Conservation (phyloP, 2,329 filamentous ascomycete genomes). For the Penicillium sp. region DNA sequence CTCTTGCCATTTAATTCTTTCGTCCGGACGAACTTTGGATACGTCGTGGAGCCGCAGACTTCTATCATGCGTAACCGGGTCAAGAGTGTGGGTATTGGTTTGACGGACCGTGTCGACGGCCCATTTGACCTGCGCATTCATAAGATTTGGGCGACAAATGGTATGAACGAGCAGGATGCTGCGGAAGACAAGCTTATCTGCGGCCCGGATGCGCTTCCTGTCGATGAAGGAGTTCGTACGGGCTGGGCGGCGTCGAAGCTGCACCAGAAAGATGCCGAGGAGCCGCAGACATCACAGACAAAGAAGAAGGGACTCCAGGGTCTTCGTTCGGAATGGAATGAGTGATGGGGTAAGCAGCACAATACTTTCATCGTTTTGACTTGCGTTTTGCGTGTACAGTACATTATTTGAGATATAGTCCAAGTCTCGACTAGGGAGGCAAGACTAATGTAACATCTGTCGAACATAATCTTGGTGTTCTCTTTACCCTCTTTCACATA, state of each 20-base stretch:
- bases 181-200: slow-evolving; percentile 48
- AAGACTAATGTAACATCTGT: background rate
- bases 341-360: slow-evolving; percentile 14
- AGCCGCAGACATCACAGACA: slow-evolving; percentile 17
- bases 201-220: slow-evolving; percentile 41
- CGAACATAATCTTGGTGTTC: background rate
- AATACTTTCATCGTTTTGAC: slow-evolving; percentile 1
- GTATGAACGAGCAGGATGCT: slow-evolving; percentile 47
- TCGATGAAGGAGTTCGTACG: slow-evolving; percentile 40
- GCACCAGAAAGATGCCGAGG: slow-evolving; percentile 8
- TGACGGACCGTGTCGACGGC: slow-evolving; percentile 87
- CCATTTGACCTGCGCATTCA: slow-evolving; percentile 87
- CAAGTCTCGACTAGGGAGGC: background rate
- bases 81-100: slow-evolving; percentile 79
- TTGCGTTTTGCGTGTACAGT: background rate
- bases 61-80: slow-evolving; percentile 88
- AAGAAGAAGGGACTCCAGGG: slow-evolving; percentile 41
- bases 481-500: background rate
- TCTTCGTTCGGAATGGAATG: slow-evolving; percentile 40
- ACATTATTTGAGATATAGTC: background rate
- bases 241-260: slow-evolving; percentile 27
- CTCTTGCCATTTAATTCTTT: slow-evolving; percentile 89
- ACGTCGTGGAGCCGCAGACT: slow-evolving; percentile 89
- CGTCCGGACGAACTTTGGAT: slow-evolving; percentile 90
- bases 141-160: slow-evolving; percentile 88